A percentile compares a stretch with the other conserved stretches of the same genome.
These are phyloP conservation scores for Alternaria hordeiaustralica DNA, from an alignment of 2,329 filamentous ascomycete genomes.

Conservation along the genomic window DNA sequence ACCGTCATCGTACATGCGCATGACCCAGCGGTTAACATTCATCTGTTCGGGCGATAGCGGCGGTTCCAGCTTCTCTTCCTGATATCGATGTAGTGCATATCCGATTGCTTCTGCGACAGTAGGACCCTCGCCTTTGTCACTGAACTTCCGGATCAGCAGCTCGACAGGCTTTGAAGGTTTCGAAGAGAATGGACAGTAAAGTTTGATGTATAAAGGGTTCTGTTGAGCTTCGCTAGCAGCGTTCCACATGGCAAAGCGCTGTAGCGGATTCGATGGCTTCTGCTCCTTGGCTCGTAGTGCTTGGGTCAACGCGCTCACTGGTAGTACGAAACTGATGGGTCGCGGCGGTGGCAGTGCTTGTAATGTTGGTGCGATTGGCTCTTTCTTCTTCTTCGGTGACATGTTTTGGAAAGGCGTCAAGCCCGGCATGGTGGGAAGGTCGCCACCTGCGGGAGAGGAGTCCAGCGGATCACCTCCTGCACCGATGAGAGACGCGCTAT, in stretches of 20 bases:
- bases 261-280: constrained; percentile 73
- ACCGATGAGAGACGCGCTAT: constrained; percentile 74
- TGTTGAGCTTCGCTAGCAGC: constrained; percentile 73
- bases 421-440: constrained; percentile 51
- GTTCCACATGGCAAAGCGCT: constrained; percentile 76
- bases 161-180: constrained; percentile 71
- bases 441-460: constrained; percentile 56
- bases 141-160: constrained; percentile 72
- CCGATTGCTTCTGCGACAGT: constrained; percentile 84
- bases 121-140: constrained; percentile 73
- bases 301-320: constrained; percentile 73
- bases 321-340: constrained; percentile 73
- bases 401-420: constrained; percentile 53
- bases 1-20: constrained; percentile 83
- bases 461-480: constrained; percentile 66
- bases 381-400: constrained; percentile 68
- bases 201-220: constrained; percentile 76
- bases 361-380: constrained; percentile 57
- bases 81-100: constrained; percentile 77
- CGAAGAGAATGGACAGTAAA: constrained; percentile 76
- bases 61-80: constrained; percentile 76
- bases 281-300: constrained; percentile 75
- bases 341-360: constrained; percentile 74
- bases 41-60: constrained; percentile 68
- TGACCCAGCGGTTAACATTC: constrained; percentile 81